Percentiles rank a stretch among this genome's conserved stretches.
Conservation (phyloP, 352 stramenopile species). For the Salisapilia sapeloensis region DNA sequence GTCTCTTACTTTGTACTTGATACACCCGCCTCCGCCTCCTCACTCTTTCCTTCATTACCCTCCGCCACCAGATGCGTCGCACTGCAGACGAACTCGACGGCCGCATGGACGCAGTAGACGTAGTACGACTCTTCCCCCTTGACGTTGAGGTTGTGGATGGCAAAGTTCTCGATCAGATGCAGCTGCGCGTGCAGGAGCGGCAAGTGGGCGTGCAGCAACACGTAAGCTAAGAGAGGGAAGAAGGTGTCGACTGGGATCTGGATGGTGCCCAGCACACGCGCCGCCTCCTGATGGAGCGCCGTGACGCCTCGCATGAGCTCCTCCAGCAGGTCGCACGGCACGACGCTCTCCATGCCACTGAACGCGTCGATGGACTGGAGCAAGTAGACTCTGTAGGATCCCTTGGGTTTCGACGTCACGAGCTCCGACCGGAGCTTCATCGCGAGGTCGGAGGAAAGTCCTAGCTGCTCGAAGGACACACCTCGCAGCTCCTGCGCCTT, state of each 20-base stretch:
- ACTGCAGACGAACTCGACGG: constrained; percentile 76
- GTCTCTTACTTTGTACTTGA: too few relatives aligned
- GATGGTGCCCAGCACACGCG: constrained; percentile 69
- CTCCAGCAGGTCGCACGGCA: constrained; percentile 71
- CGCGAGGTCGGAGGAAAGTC: constrained; percentile 28
- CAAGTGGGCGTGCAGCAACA: constrained; percentile 54
- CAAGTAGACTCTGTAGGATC: constrained; percentile 19
- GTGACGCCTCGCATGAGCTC: constrained; percentile 76
- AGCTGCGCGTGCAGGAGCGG: constrained; percentile 63
- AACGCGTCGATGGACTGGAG: constrained; percentile 64
- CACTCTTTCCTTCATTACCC: too few relatives aligned
- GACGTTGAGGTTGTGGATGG: constrained; percentile 57
- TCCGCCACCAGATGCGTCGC: constrained; percentile 13
- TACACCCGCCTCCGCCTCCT: too few relatives aligned
- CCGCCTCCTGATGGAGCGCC: constrained; percentile 71
- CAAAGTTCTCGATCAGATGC: constrained; percentile 68
- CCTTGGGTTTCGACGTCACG: constrained; percentile 15
- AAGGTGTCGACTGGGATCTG: constrained; percentile 80
- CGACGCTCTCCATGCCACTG: constrained; percentile 54
- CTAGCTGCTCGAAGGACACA: constrained; percentile 50
- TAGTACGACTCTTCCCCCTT: constrained; percentile 83
- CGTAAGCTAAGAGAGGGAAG: constrained; percentile 69
- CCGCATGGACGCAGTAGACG: constrained; percentile 74
- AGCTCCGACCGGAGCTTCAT: constrained; percentile 35
- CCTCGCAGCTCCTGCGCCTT: constrained; percentile 40